These are phyloP conservation scores for Dimargaris cristalligena DNA, from an alignment of 192 early-diverging fungal species.

Conservation along the genomic window DNA sequence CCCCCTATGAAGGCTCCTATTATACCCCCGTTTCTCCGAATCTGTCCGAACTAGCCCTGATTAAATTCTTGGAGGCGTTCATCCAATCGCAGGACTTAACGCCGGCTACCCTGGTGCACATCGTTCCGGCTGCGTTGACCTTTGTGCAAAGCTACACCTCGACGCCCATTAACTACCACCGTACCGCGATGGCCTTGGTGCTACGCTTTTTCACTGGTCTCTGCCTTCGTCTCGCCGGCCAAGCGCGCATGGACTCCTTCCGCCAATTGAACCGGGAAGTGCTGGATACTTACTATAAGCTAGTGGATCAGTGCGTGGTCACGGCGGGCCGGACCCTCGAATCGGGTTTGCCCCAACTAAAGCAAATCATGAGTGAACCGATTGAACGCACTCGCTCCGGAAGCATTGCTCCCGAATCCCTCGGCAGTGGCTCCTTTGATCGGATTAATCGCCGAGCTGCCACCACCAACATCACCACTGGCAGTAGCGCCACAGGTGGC, in stretches of 20 bases:
- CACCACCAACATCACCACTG: too few species aligned
- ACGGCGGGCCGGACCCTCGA: conserved; percentile 57
- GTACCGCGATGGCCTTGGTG: conserved; percentile 19
- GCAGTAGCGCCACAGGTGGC: too few species aligned
- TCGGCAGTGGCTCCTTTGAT: too few species aligned
- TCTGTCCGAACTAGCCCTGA: neutral
- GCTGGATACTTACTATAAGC: conserved; percentile 16
- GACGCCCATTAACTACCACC: neutral
- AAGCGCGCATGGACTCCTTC: conserved; percentile 12
- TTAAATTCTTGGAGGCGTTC: conserved; percentile 7
- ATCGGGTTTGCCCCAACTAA: neutral
- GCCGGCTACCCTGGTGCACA: neutral
- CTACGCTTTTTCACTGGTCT: conserved; percentile 27
- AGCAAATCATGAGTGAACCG: neutral
- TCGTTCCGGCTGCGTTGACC: neutral
- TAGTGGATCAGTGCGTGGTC: conserved; percentile 57
- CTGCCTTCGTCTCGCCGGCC: conserved; percentile 15
- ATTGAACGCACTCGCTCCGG: too few species aligned
- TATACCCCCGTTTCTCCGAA: neutral
- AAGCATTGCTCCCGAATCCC: too few species aligned
- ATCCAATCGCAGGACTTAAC: neutral
- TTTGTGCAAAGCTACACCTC: neutral
- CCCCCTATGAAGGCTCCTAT: neutral
- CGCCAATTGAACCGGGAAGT: too few species aligned
- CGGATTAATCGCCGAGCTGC: too few species aligned